These are phyloP conservation scores for Microbotryomycetes sp. DNA, from an alignment of 1,284 basidiomycete species.

Conservation along the genomic window DNA sequence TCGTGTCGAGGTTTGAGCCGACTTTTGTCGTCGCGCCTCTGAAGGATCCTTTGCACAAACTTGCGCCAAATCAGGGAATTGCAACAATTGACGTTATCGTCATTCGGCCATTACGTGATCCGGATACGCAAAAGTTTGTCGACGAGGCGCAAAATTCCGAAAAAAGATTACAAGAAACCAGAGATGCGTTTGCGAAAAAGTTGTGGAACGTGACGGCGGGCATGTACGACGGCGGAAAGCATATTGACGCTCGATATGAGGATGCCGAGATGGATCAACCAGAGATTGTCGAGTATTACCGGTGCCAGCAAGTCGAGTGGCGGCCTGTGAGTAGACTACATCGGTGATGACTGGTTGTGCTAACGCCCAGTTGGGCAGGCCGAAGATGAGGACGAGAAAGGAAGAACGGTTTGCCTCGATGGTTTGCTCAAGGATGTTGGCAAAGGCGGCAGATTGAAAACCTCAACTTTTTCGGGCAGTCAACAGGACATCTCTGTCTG, in stretches of 20 bases:
- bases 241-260: slow-evolving; percentile 56
- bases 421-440: slow-evolving; percentile 21
- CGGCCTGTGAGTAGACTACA: slow-evolving; percentile 52
- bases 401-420: slow-evolving; percentile 23
- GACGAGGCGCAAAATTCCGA: slow-evolving; percentile 47
- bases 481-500: too few relatives aligned
- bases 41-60: slow-evolving; percentile 36
- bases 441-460: background rate
- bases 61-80: slow-evolving; percentile 25
- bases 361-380: background rate
- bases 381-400: slow-evolving; percentile 7
- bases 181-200: slow-evolving; percentile 32
- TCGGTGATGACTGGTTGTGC: too few relatives aligned
- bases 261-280: slow-evolving; percentile 53
- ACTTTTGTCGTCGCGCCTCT: slow-evolving; percentile 67
- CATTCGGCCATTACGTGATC: slow-evolving; percentile 70
- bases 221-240: slow-evolving; percentile 66
- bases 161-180: slow-evolving; percentile 42
- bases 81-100: slow-evolving; percentile 66
- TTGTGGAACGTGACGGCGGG: slow-evolving; percentile 50
- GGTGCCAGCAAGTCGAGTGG: slow-evolving; percentile 79
- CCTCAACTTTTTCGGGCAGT: too few relatives aligned
- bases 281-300: slow-evolving; percentile 67
- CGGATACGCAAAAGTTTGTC: slow-evolving; percentile 45
- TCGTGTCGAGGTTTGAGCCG: slow-evolving; percentile 76